phyloP scores from a whole-genome alignment of 371 early-diverging fungal genomes.

The Zychaea mexicana region DNA sequence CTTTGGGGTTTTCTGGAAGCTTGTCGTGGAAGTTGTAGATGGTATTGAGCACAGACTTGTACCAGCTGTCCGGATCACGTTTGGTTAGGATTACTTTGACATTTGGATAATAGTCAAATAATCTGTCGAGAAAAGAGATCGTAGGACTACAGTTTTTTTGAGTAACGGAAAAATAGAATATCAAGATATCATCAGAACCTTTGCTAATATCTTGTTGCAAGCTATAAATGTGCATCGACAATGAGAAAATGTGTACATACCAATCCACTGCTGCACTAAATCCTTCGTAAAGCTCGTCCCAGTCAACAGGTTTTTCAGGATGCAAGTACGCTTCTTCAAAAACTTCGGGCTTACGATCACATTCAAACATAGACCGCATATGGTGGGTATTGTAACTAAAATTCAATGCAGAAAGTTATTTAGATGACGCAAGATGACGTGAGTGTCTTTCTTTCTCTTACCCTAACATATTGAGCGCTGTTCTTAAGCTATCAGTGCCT shows the following conservation, averaged over 20 bases:
- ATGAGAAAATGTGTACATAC: not conserved
- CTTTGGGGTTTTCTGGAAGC: not conserved
- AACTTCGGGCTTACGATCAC: slow-evolving; percentile 11
- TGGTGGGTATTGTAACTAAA: slow-evolving; percentile 23
- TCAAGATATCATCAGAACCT: not conserved
- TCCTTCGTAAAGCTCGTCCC: slow-evolving; percentile 30
- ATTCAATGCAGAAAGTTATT: too few species aligned
- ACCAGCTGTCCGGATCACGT: slow-evolving; percentile 39
- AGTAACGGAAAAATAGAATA: not conserved
- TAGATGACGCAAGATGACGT: not conserved
- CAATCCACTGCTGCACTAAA: slow-evolving; percentile 17
- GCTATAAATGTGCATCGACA: too few species aligned
- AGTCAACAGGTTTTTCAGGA: slow-evolving; percentile 23
- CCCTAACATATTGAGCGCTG: slow-evolving; percentile 35
- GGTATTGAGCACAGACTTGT: slow-evolving; percentile 33
- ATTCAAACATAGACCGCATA: slow-evolving; percentile 1
- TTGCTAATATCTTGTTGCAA: not conserved
- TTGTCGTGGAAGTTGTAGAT: slow-evolving; percentile 2
- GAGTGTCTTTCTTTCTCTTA: slow-evolving; percentile 4
- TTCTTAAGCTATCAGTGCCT: slow-evolving; percentile 34
- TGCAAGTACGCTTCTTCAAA: slow-evolving; percentile 28
- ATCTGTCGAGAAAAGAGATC: slow-evolving; percentile 4
- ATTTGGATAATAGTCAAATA: slow-evolving; percentile 33
- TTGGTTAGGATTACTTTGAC: slow-evolving; percentile 40
- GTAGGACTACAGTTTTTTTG: slow-evolving; percentile 23